These are phyloP conservation scores for Anthracocystis setariae DNA, from an alignment of 1,284 basidiomycete genomes.

Conservation along the genomic window DNA sequence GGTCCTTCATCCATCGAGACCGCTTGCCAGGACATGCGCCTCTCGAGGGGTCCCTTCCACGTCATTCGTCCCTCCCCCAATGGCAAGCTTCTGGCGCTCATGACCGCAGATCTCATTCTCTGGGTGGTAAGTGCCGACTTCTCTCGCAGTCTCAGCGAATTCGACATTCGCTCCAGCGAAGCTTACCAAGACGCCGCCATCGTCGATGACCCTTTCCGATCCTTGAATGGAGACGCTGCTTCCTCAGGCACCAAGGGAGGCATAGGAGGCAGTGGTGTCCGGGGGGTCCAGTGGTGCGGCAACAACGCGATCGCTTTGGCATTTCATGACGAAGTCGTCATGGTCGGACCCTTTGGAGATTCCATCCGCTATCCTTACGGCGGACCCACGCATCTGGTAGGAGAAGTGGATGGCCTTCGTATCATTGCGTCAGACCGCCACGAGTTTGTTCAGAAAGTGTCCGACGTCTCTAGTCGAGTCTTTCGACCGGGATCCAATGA, in stretches of 20 bases:
- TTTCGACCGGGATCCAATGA: conserved; percentile 92
- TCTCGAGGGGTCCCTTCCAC: conserved; percentile 86
- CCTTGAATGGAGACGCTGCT: background rate
- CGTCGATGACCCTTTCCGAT: conserved; percentile 35
- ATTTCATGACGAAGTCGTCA: conserved; percentile 81
- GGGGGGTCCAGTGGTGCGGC: conserved; percentile 86
- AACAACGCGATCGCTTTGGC: conserved; percentile 91
- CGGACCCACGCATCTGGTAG: conserved; percentile 80
- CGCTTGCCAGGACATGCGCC: conserved; percentile 69
- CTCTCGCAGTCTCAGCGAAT: conserved; percentile 85
- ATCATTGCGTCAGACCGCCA: conserved; percentile 81
- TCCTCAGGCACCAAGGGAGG: conserved; percentile 34
- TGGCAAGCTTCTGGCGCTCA: conserved; percentile 87
- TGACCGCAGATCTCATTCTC: conserved; percentile 78
- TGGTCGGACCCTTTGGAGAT: conserved; percentile 92
- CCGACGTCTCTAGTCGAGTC: conserved; percentile 45
- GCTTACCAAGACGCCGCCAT: conserved; percentile 41
- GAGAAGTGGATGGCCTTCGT: conserved; percentile 87
- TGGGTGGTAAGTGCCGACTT: conserved; percentile 96
- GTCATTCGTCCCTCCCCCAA: conserved; percentile 89
- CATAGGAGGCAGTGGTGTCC: conserved; percentile 54
- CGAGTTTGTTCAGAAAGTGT: conserved; percentile 90
- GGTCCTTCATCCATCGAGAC: conserved; percentile 45
- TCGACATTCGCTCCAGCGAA: conserved; percentile 69
- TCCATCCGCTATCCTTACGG: conserved; percentile 84